Base-by-base conservation (phyloP, 805 yeast genomes). In the Hanseniaspora vineae region DNA sequence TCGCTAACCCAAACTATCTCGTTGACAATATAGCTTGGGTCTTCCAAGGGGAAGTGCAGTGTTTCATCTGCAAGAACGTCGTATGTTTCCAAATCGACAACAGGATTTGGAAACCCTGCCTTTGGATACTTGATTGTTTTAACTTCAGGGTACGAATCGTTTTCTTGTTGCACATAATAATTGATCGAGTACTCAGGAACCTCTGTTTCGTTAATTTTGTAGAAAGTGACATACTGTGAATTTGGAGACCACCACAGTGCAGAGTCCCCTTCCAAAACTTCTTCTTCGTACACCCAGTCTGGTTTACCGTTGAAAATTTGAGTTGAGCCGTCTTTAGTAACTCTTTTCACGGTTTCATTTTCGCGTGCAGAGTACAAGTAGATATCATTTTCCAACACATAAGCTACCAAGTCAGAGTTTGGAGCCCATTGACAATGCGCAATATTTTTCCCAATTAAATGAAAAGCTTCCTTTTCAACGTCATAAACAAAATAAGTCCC, bases 281-380 rank as follows among this genome's bases (percentile, higher is more conserved):
- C 96, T 55, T 87, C 96, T 58, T 88, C 96, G 55, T 87, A 87
- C 8, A 86, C 94, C 96, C 96, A 87, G 59, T 87, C 96, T 0
- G 96, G 94, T 51, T 81, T 80, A 2, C 96, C 96, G 59, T 88
- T 83, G 65, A 87, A 86, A 8, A 85, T 69, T 52, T 77, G 72
- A 1, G 69, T 72, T 33, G 80, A 78, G 14, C 95, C 95, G 57
- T 84, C 92, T 39, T 51, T 50, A 0, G 96, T 84, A 13, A 84
- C 65, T 52, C 78, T 80, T 5, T 56, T 65, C 0, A 66, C 55
- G 0, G 66, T 53, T 17, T 60, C 17, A 35, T 53, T 49, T 51
- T 59, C 42, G 4, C 46, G 43, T 2, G 67, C 50, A 35, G 76
- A 70, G 48, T 72, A 73, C 9, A 84, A 55, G 58, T 69, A 87